phyloP scores from a whole-genome alignment of 2,329 filamentous ascomycete genomes.

The Arachnomyces sp. region DNA sequence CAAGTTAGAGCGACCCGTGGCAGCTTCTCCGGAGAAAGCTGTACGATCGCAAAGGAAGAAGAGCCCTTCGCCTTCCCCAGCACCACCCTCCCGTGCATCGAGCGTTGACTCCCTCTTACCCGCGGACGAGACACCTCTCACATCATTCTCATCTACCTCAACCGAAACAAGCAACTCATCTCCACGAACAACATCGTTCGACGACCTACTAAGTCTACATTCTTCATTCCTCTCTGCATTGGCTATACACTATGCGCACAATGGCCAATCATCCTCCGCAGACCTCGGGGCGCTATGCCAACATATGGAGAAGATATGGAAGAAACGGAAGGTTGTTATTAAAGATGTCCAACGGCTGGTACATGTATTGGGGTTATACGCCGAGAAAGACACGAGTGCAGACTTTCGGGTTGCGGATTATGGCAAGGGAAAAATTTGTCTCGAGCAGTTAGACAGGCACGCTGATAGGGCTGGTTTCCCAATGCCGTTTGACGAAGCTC shows the following conservation, averaged over 20 bases:
- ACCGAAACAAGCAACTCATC: no score
- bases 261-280: slow-evolving; percentile 53
- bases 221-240: slow-evolving; percentile 60
- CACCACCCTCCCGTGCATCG: no score
- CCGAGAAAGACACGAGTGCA: slow-evolving; percentile 5
- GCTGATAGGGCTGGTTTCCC: slow-evolving; percentile 5
- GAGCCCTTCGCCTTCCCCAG: no score
- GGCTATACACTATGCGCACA: slow-evolving; percentile 61
- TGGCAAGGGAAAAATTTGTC: slow-evolving; percentile 31
- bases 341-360: slow-evolving; percentile 60
- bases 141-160: no score
- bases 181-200: slow-evolving; percentile 21
- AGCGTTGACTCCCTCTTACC: no score
- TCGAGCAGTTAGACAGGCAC: slow-evolving; percentile 21
- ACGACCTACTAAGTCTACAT: slow-evolving; percentile 56
- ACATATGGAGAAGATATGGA: slow-evolving; percentile 60
- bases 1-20: no score
- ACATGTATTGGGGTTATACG: slow-evolving; percentile 38
- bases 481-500: slow-evolving; percentile 35
- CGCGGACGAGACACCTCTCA: no score
- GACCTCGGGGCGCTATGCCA: slow-evolving; percentile 55
- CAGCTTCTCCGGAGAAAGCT: no score
- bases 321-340: slow-evolving; percentile 57
- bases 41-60: no score
- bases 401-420: slow-evolving; percentile 33